Evolutionary conservation across 2,329 filamentous ascomycete genomes (phyloP).

Genomic region (Epichloe typhina): DNA sequence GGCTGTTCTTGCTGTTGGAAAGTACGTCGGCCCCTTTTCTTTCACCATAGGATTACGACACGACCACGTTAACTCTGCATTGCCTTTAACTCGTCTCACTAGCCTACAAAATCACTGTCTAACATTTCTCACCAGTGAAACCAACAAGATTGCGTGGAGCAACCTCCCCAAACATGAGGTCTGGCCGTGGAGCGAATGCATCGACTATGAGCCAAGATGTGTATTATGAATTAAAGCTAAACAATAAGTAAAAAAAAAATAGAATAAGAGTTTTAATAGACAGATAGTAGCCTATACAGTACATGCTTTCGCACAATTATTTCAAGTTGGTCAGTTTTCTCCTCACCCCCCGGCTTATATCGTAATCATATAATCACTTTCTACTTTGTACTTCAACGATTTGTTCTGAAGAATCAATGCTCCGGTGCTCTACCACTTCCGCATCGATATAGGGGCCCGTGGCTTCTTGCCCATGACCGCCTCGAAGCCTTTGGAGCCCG

Average conservation of each 20-base stretch:
- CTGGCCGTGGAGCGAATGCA: too few relatives aligned
- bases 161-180: too few relatives aligned
- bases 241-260: not conserved
- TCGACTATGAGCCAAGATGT: too few relatives aligned
- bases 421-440: not conserved
- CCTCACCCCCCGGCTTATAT: not conserved
- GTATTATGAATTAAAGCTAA: not conserved
- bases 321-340: not conserved
- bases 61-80: too few relatives aligned
- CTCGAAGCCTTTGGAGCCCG: not conserved
- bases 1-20: too few relatives aligned
- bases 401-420: not conserved
- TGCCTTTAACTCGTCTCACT: too few relatives aligned
- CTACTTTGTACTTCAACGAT: not conserved
- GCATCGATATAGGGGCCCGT: not conserved
- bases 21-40: too few relatives aligned
- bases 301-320: not conserved
- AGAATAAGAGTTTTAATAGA: not conserved
- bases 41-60: too few relatives aligned
- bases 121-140: too few relatives aligned
- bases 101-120: too few relatives aligned
- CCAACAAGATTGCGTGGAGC: too few relatives aligned
- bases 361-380: not conserved
- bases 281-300: slow-evolving; percentile 1
- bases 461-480: not conserved